Conservation (phyloP, 2,329 filamentous ascomycete species). For the Pseudocercospora fuligena region DNA sequence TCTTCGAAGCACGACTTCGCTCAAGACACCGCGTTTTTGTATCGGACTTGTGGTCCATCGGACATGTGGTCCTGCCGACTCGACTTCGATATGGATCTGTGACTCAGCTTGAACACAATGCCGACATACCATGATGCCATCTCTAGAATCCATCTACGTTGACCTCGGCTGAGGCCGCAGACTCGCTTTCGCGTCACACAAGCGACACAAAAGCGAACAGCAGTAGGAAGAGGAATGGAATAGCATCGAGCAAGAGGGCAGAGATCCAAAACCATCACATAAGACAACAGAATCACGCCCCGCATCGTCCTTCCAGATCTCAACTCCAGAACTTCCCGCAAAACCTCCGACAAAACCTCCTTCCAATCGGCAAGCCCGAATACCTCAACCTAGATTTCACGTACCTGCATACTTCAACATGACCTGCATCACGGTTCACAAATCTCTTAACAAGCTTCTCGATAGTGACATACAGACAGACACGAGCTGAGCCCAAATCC, state of each 20-base stretch:
- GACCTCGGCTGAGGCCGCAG: not conserved
- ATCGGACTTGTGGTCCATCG: not conserved
- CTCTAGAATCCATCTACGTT: not conserved
- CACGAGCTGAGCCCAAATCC: not conserved
- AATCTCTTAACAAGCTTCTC: not conserved
- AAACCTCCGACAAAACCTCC: not conserved
- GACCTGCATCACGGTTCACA: not conserved
- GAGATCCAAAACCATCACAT: not conserved
- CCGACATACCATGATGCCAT: not conserved
- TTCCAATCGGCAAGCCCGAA: not conserved
- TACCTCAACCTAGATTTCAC: not conserved
- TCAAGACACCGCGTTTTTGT: not conserved
- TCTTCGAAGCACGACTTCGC: not conserved
- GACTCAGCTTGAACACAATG: not conserved
- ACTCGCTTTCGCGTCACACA: not conserved
- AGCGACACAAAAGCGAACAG: not conserved
- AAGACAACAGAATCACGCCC: not conserved
- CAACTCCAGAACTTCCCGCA: not conserved
- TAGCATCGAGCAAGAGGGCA: not conserved
- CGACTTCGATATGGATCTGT: not conserved
- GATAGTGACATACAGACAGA: not conserved
- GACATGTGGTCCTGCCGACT: not conserved
- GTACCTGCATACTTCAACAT: slow-evolving; percentile 1
- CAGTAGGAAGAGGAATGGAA: not conserved
- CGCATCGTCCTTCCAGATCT: not conserved